Percentiles rank a stretch among this genome's conserved stretches.
Evolutionary conservation across 2,329 filamentous ascomycete genomes (phyloP).

Genomic region (Penicillium paneum): DNA sequence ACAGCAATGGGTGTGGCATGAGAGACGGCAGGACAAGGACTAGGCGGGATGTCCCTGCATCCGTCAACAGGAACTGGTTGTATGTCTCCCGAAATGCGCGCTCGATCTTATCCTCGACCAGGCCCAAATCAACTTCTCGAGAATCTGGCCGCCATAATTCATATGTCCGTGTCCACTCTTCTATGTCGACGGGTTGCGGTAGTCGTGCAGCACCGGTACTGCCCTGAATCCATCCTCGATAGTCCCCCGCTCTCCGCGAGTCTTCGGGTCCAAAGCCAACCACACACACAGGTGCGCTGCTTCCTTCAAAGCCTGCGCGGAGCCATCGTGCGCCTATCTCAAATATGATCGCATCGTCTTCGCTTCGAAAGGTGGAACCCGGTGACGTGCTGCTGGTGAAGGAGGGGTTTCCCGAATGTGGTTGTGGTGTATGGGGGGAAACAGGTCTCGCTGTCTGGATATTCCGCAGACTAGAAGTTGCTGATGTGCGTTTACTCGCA

Average conservation of each 20-base stretch:
- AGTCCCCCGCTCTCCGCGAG: conserved; percentile 76
- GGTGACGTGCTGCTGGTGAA: conserved; percentile 57
- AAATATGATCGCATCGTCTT: conserved; percentile 81
- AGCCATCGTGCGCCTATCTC: conserved; percentile 79
- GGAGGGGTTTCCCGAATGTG: conserved; percentile 51
- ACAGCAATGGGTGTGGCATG: conserved; percentile 73
- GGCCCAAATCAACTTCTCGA: conserved; percentile 67
- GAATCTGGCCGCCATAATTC: conserved; percentile 80
- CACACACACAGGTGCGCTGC: conserved; percentile 68
- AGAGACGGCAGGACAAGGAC: conserved; percentile 73
- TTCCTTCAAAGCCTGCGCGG: conserved; percentile 81
- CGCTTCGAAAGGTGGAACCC: conserved; percentile 58
- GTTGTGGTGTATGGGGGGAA: conserved; percentile 60
- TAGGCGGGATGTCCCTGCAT: conserved; percentile 67
- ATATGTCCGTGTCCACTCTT: conserved; percentile 48
- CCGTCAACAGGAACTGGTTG: conserved; percentile 64
- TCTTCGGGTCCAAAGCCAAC: conserved; percentile 72
- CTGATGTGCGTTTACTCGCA: conserved; percentile 26
- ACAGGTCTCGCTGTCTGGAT: conserved; percentile 35
- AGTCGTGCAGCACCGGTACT: conserved; percentile 47
- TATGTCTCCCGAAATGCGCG: conserved; percentile 76
- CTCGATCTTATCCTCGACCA: conserved; percentile 85
- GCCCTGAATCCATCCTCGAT: conserved; percentile 64
- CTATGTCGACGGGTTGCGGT: conserved; percentile 27
- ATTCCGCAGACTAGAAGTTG: conserved; percentile 30